Evolutionary conservation across 2,329 filamentous ascomycete genomes (phyloP).

Genomic region (Alternaria triticimaculans): DNA sequence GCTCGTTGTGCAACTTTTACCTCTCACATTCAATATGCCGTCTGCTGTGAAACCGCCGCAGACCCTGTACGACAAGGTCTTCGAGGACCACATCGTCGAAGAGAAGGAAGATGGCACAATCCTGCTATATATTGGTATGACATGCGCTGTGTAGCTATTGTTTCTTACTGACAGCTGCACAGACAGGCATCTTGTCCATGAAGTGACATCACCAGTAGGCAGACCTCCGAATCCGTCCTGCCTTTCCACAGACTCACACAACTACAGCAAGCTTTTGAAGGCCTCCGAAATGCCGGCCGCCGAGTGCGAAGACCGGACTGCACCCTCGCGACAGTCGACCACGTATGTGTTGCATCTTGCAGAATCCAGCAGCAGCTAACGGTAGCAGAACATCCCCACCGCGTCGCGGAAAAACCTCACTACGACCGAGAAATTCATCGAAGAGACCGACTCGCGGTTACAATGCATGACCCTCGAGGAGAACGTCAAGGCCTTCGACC

Average conservation of each 20-base stretch:
- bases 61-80: slow-evolving; percentile 98
- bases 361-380: slow-evolving; percentile 15
- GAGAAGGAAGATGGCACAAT: slow-evolving; percentile 93
- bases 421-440: slow-evolving; percentile 90
- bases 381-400: slow-evolving; percentile 84
- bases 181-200: slow-evolving; percentile 96
- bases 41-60: slow-evolving; percentile 72
- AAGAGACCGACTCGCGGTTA: slow-evolving; percentile 89
- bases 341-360: slow-evolving; percentile 66
- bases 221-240: slow-evolving; percentile 4
- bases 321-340: slow-evolving; percentile 94
- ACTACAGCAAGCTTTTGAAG: slow-evolving; percentile 90
- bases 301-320: slow-evolving; percentile 93
- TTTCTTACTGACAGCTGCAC: slow-evolving; percentile 32
- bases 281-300: slow-evolving; percentile 85
- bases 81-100: slow-evolving; percentile 91
- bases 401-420: slow-evolving; percentile 90
- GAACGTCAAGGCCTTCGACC: slow-evolving; percentile 94
- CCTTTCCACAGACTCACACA: slow-evolving; percentile 16
- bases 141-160: neutral
- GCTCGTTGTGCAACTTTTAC: slow-evolving; percentile 23
- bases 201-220: slow-evolving; percentile 91
- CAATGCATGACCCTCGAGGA: slow-evolving; percentile 97
- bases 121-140: slow-evolving; percentile 87
- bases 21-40: slow-evolving; percentile 68